Base-by-base conservation (phyloP, 768 basidiomycete species). In the Mrakia hoshinonis region DNA sequence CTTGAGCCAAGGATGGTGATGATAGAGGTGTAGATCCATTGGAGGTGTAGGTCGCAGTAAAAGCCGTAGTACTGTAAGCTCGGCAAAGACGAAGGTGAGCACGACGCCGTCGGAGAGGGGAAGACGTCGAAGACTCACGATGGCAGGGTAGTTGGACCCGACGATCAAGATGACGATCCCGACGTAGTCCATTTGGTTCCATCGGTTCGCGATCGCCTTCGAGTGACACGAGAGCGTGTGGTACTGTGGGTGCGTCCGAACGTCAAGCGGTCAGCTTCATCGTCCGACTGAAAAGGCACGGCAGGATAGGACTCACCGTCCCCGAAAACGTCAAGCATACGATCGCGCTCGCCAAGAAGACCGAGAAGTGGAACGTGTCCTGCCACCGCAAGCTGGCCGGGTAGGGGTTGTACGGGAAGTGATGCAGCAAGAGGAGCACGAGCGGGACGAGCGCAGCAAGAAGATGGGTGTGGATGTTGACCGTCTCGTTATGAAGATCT, bases 401-500 rank as follows among this genome's bases (percentile, higher is more conserved):
- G 47, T 69, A 26, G 38, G 39, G 36, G 43, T 36, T 55, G 55
- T 5, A 39, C 20, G 75, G 81, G 51, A 82, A 80, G 26, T 83
- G 82, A 73, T 88, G 84, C 29, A 80, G 78, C 36, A 79, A 79
- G 67, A 88, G 79, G 75, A 88, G 82, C 55, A 80, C 80, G 29
- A 82, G 79, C 70, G 83, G 83, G 74, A 87, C 85, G 5, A 85
- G 76, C 39, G 87, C 85, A 34, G 86, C 89, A 81, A 86, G 84
- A 10, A 92, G 81, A 77, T 93, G 92, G 72, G 84, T 88, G 79
- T 91, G 89, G 58, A 93, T 91, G 80, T 94, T 94, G 69, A 93
- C 90, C 90, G 76, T 71, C 43, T 71, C 70, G 47, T 66, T 67
- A 36, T 71, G 70, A 1, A 71, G 24, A 36, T 71, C 69, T 51